Base-by-base conservation (phyloP, 495 filamentous ascomycete species). In the Umbilicaria muhlenbergii region DNA sequence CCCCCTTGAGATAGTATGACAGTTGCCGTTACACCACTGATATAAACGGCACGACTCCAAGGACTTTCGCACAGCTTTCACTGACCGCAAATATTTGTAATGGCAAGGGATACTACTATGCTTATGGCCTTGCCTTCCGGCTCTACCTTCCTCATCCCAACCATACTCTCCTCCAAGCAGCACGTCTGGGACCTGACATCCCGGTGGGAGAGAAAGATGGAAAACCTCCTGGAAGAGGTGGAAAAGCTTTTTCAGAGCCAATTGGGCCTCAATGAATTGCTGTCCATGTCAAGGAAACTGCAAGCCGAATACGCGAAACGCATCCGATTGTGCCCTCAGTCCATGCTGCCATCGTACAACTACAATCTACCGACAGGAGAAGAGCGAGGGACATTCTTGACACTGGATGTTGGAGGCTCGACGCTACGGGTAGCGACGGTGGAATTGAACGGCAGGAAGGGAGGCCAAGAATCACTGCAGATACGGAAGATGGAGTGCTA, bases 261-360 rank as follows among this genome's bases (percentile, higher is more conserved):
- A 17, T 41, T 46, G 18, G 19, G 41, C 14, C 24, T 48, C 28
- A 42, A 52, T 12, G 36, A 35, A 15, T 38, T 55, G 15, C 47
- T 51, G 6, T 37, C 60, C 17, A 73, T 80, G 62, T 79, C 78
- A 1, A 62, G 61, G 45, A 64, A 65, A 57, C 71, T 82, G 45
- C 72, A 72, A 43, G 63, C 58, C n/a, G 75, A 80, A 48, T 74
- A 77, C 53, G 57, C 52, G 37, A 53, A 65, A 36, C 73, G 69
- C 43, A 58, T 81, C 8, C 60, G 71, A 45, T 57, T 57, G 16
- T 75, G 68, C 52, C 63, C 70, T 10, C 66, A 68, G 44, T 74
- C 70, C 59, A 82, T 81, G 78, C 63, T 81, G 34, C 78, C 78
- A 0, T 81, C 78, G 5, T 78, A 74, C 60, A 78, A 70, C 45